Evolutionary conservation across 2,329 filamentous ascomycete species (phyloP), one percentile per base, ranked within the genome.

Genomic region (Neurospora sp.): DNA sequence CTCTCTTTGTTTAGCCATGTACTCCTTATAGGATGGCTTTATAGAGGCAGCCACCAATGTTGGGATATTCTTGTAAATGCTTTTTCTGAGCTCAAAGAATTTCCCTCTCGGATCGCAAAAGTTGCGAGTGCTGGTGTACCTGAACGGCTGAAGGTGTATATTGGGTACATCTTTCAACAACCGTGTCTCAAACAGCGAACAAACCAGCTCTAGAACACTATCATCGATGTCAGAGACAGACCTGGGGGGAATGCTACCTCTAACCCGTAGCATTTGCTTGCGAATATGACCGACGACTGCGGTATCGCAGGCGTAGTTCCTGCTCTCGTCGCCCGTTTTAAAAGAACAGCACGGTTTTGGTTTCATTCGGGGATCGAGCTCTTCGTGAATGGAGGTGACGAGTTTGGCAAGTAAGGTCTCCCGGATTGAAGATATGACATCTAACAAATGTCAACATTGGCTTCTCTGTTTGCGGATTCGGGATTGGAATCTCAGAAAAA

Each of bases 251-350:
- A n/a, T 2, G 41, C 41, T 19, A 11, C 41, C 8, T n/a, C 41
- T 43, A n/a, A 2, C 8, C 19, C 4, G 41, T 4, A 43, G 0
- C 4, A 43, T 43, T 5, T 1, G 0, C n/a, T 8, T n/a, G 19
- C 19, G n/a, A 10, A 43, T 43, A 4, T 43, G 1, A 4, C 8
- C 4, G 41, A 43, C 19, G 41, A 43, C 41, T 19, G 8, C n/a
- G 41, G 41, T n/a, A 5, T 43, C 41, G 5, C 41, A 43, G 28
- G 28, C 28, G 28, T 33, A 33, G 5, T 33, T 33, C 28, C 28
- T 33, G 28, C 5, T 33, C 5, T 33, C 0, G 28, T 33, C 28
- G 28, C 28, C 28, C 28, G 5, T 6, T 33, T 33, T 33, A 33
- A 6, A 6, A n/a, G 17, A 10, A 19, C 41, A 43, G 12, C 6